Conservation (phyloP, 805 yeast species). For the Grigorovia jiainica region DNA sequence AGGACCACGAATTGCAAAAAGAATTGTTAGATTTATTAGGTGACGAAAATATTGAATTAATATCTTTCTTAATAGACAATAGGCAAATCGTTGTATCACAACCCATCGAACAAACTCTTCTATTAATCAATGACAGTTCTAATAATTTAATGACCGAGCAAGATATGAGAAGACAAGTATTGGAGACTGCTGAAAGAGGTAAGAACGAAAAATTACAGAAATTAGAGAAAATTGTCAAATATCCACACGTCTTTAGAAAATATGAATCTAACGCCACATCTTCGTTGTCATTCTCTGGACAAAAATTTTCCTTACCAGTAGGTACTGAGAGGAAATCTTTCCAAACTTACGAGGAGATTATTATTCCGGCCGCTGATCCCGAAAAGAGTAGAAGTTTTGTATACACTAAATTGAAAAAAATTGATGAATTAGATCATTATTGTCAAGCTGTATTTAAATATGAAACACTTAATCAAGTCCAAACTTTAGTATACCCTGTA, state of each 20-base stretch:
- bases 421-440: conserved; percentile 59
- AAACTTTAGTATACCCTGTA: conserved; percentile 81
- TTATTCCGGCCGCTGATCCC: conserved; percentile 63
- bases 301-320: conserved; percentile 65
- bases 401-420: conserved; percentile 39
- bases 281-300: conserved; percentile 70
- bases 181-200: conserved; percentile 40
- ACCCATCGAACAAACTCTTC: conserved; percentile 13
- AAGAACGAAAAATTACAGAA: conserved; percentile 42
- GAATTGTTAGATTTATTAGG: conserved; percentile 74
- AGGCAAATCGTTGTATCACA: conserved; percentile 9
- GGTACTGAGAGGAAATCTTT: conserved; percentile 64
- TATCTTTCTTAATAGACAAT: conserved; percentile 34
- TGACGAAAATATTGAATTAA: conserved; percentile 73
- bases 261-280: conserved; percentile 48
- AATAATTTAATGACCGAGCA: conserved; percentile 39
- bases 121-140: conserved; percentile 17
- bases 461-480: conserved; percentile 72
- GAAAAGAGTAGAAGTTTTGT: conserved; percentile 39
- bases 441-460: conserved; percentile 85
- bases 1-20: conserved; percentile 59
- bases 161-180: conserved; percentile 45
- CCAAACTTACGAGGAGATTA: conserved; percentile 67
- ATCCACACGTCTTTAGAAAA: conserved; percentile 81
- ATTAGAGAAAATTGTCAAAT: conserved; percentile 38